A percentile compares a stretch with the other conserved stretches of the same genome.
phyloP scores from a whole-genome alignment of 2,329 filamentous ascomycete species.

The Neofusicoccum parvum region DNA sequence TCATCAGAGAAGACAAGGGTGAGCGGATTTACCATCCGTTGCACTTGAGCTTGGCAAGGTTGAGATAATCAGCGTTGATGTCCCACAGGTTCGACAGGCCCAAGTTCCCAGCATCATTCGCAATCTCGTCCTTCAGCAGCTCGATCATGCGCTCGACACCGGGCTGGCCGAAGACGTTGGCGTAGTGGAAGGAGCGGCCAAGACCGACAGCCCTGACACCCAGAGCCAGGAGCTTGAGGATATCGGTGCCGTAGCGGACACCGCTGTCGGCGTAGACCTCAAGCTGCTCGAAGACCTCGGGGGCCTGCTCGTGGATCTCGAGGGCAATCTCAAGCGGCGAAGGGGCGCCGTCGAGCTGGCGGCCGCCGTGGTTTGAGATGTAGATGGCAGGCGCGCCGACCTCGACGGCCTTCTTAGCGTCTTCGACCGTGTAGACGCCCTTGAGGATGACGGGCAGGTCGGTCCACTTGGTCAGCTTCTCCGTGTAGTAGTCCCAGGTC shows the following conservation, averaged over 20 bases:
- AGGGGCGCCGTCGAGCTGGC: constrained; percentile 53
- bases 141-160: constrained; percentile 61
- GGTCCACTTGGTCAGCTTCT: constrained; percentile 40
- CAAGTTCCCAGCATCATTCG: constrained; percentile 38
- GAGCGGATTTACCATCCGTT: neutral
- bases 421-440: constrained; percentile 44
- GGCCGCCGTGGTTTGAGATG: constrained; percentile 46
- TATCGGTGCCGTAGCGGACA: constrained; percentile 42
- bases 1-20: neutral
- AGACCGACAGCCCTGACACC: constrained; percentile 47
- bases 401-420: constrained; percentile 40
- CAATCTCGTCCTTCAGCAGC: constrained; percentile 55
- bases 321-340: constrained; percentile 75
- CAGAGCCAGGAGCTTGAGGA: constrained; percentile 42
- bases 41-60: constrained; percentile 4
- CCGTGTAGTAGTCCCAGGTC: constrained; percentile 38
- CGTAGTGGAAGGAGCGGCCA: constrained; percentile 55
- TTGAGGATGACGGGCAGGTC: constrained; percentile 43
- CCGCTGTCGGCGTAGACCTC: constrained; percentile 46
- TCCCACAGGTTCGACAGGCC: constrained; percentile 23
- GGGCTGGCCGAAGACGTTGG: constrained; percentile 59
- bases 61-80: constrained; percentile 5
- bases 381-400: constrained; percentile 42
- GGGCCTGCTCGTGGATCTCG: constrained; percentile 65
- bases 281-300: constrained; percentile 41